Conservation (phyloP, 192 early-diverging fungal species). For the Rhizophagus sp. region DNA sequence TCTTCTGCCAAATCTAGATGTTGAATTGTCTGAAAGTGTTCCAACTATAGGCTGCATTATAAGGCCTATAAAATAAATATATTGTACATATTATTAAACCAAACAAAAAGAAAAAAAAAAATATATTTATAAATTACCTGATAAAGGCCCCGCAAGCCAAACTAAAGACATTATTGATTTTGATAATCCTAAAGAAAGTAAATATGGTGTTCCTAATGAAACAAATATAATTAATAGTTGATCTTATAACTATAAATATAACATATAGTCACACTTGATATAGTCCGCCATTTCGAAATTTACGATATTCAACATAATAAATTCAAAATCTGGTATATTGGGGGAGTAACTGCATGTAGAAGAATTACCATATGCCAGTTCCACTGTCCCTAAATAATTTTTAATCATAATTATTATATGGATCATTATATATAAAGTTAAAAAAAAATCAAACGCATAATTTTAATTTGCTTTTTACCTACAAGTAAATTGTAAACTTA, state of each 20-base stretch:
- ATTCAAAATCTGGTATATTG: too few relatives aligned
- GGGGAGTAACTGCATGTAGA: not conserved
- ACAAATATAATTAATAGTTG: not conserved
- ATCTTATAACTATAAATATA: not conserved
- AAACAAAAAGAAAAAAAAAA: not conserved
- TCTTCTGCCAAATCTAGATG: slow-evolving; percentile 70
- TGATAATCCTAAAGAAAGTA: slow-evolving; percentile 79
- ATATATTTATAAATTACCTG: slow-evolving; percentile 46
- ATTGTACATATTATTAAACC: not conserved
- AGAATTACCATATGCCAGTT: slow-evolving; percentile 67
- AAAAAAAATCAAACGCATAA: slow-evolving; percentile 35
- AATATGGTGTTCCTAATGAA: slow-evolving; percentile 73
- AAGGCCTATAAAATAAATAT: slow-evolving; percentile 45
- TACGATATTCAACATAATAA: too few relatives aligned
- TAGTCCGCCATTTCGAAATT: too few relatives aligned
- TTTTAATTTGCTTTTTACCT: slow-evolving; percentile 32
- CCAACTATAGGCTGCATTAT: slow-evolving; percentile 85
- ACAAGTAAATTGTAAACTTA: slow-evolving; percentile 68
- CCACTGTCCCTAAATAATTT: slow-evolving; percentile 62
- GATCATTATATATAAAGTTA: not conserved
- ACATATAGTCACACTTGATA: not conserved
- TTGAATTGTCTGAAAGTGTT: slow-evolving; percentile 77
- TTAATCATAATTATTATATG: not conserved
- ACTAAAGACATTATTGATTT: slow-evolving; percentile 86
- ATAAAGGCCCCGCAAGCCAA: slow-evolving; percentile 92